Evolutionary conservation across 2,329 filamentous ascomycete genomes (phyloP), one percentile per base, ranked within the genome.

Genomic region (Monilinia fructigena): DNA sequence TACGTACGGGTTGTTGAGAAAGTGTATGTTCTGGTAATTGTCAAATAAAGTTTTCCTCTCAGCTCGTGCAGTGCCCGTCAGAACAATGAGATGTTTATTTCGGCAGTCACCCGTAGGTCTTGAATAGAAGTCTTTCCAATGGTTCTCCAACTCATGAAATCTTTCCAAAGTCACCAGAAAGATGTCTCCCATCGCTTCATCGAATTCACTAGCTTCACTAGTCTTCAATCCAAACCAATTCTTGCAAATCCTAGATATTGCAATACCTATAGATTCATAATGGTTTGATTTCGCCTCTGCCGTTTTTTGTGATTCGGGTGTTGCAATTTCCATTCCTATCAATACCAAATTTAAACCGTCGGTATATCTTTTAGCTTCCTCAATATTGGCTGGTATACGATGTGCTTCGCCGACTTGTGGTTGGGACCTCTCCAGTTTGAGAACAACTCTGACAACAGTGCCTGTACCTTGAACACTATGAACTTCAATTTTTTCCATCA

Each of bases 401-500:
- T 70, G 12, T 77, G 80, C 8, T 85, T 80, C 47, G 23, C 12
- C 4, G 12, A 23, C 20, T 35, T 45, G 65, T 23, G 52, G 12
- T 42, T 67, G 65, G 10, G 61, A 63, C 8, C 56, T 56, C 2
- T 67, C 54, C 11, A 67, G 18, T 52, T 63, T 67, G n/a, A 67
- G 42, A 58, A 54, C 50, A 59, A 65, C 63, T 10, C 78, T 80
- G 1, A 88, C 80, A 18, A 81, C 80, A 0, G 86, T 88, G 1
- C 86, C 86, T 42, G 80, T 78, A 2, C 80, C 80, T 11, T 80
- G 76, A 55, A 83, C 78, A 59, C 82, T 86, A 54, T 79, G 80
- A 45, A 90, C 79, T 26, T 85, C 81, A 52, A 90, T 23, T 85
- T 11, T 11, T 80, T 0, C 88, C 88, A 52, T 82, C 81, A 0